Conservation (phyloP, 305 asterid species). For the Fraxinus platypoda region DNA sequence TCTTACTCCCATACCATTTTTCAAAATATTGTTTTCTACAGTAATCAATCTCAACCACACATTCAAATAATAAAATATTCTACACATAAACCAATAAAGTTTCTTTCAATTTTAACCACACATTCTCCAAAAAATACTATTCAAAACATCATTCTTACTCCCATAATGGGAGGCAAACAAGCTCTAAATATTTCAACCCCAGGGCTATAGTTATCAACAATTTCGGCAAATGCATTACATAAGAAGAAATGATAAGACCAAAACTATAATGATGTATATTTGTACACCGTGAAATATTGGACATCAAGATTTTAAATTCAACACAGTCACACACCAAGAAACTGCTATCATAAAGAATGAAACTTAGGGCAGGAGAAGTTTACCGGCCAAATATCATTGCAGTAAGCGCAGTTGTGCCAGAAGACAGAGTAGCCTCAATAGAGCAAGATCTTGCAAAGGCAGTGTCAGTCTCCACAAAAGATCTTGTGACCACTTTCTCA, state of each 20-base stretch:
- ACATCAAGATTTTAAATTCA: neutral
- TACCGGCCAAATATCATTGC: constrained; percentile 90
- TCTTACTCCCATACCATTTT: too few species aligned
- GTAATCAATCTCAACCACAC: too few species aligned
- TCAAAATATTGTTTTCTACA: too few species aligned
- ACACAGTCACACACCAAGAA: neutral
- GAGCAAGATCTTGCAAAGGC: constrained; percentile 73
- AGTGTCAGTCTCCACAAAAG: constrained; percentile 68
- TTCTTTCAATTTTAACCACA: too few species aligned
- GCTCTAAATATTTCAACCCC: too few species aligned
- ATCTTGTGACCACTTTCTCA: constrained; percentile 76
- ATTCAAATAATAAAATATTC: too few species aligned
- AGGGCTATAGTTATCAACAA: neutral
- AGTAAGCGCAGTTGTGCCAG: constrained; percentile 88
- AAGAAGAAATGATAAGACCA: neutral
- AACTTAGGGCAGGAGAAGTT: neutral
- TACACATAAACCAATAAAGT: too few species aligned
- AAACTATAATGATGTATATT: neutral
- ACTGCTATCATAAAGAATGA: neutral
- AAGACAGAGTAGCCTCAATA: constrained; percentile 59
- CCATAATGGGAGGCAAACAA: too few species aligned
- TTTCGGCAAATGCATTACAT: neutral
- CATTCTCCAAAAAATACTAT: too few species aligned
- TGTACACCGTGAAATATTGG: neutral
- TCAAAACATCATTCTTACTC: too few species aligned